Percentiles rank a stretch among this genome's conserved stretches.
phyloP scores from a whole-genome alignment of 306 rosid genomes.

The Oxytropis ochrocephala region DNA sequence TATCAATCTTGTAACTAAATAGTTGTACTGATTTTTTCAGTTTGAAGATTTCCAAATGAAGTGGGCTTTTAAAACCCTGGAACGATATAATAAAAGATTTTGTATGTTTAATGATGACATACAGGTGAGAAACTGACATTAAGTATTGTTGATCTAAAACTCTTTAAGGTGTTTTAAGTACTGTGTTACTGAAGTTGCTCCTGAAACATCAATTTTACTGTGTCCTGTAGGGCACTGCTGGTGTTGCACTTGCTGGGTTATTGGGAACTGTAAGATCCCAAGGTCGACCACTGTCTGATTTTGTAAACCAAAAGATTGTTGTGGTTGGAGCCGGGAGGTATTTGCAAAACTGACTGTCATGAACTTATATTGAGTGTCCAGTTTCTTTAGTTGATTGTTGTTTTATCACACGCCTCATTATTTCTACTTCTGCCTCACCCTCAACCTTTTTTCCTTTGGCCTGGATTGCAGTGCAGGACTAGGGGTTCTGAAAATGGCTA shows the following conservation, averaged over 20 bases:
- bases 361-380: constrained; percentile 14
- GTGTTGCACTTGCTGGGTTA: constrained; percentile 98
- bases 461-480: constrained; percentile 85
- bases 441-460: neutral
- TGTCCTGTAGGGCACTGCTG: constrained; percentile 86
- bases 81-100: constrained; percentile 84
- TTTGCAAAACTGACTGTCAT: constrained; percentile 12
- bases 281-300: constrained; percentile 80
- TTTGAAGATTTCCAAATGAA: constrained; percentile 99
- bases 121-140: constrained; percentile 57
- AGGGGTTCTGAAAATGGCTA: constrained; percentile 82
- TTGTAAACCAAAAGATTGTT: constrained; percentile 86
- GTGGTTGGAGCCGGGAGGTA: constrained; percentile 99
- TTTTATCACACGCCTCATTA: constrained; percentile 20
- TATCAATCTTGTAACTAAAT: constrained; percentile 26
- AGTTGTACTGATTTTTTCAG: constrained; percentile 40
- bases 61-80: constrained; percentile 97
- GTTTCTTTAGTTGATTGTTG: constrained; percentile 8
- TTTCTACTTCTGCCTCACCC: constrained; percentile 19
- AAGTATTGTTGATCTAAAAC: constrained; percentile 2
- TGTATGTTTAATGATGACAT: constrained; percentile 99
- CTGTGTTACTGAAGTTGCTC: constrained; percentile 1
- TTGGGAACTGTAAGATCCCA: constrained; percentile 94
- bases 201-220: constrained; percentile 17
- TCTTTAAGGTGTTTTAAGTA: neutral